Percentiles rank a stretch among this genome's conserved stretches.
These are phyloP conservation scores for Corylus heterophylla DNA, from an alignment of 306 rosid genomes.

Conservation along the genomic window DNA sequence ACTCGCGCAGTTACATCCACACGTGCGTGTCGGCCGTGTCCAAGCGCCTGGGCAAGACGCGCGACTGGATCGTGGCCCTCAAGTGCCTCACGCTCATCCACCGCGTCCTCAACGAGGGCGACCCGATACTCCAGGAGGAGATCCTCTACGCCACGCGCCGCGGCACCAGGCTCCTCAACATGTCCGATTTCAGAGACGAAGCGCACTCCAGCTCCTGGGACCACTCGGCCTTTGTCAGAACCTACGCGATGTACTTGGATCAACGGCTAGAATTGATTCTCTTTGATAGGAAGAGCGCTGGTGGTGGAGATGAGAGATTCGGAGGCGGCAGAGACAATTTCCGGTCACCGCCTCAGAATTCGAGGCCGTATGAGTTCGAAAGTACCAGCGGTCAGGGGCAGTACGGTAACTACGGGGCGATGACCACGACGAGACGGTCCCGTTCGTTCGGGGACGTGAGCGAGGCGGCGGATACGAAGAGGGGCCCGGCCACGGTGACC, in stretches of 20 bases:
- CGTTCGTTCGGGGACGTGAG: constrained; percentile 89
- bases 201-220: constrained; percentile 99
- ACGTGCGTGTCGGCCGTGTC: constrained; percentile 79
- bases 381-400: constrained; percentile 35
- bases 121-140: constrained; percentile 79
- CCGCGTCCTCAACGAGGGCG: constrained; percentile 79
- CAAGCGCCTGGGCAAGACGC: constrained; percentile 83
- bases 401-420: constrained; percentile 54
- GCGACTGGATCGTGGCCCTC: constrained; percentile 97
- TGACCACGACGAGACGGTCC: constrained; percentile 61
- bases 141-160: constrained; percentile 83
- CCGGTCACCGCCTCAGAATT: constrained; percentile 67
- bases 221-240: constrained; percentile 84
- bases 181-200: constrained; percentile 90
- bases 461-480: constrained; percentile 49
- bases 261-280: constrained; percentile 81
- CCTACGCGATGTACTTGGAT: constrained; percentile 86
- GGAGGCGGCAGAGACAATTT: constrained; percentile 62
- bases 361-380: constrained; percentile 59
- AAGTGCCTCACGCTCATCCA: constrained; percentile 77
- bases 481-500: constrained; percentile 52
- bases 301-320: constrained; percentile 48
- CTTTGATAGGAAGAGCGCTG: constrained; percentile 53
- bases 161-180: constrained; percentile 84
- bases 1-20: constrained; percentile 76